These are phyloP conservation scores for Eurotiales sp. DNA, from an alignment of 2,329 filamentous ascomycete genomes.

Conservation along the genomic window DNA sequence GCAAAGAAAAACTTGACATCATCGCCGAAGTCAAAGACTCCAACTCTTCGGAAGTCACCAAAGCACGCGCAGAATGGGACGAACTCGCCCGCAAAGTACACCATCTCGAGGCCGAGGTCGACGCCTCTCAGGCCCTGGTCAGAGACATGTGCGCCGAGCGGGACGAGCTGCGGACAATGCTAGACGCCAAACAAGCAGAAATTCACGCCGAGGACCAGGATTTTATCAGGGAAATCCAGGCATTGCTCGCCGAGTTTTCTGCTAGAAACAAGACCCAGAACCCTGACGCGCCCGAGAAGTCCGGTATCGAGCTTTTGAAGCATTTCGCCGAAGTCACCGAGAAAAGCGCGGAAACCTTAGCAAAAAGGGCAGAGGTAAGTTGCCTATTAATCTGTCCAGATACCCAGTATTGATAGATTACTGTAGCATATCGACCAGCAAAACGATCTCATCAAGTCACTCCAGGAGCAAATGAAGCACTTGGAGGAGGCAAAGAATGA, in stretches of 20 bases:
- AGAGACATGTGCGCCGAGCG: conserved; percentile 37
- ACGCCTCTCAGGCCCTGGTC: conserved; percentile 36
- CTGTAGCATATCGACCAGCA: conserved; percentile 40
- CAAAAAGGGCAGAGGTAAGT: conserved; percentile 42
- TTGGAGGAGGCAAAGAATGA: conserved; percentile 36
- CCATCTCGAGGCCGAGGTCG: conserved; percentile 37
- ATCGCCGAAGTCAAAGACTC: conserved; percentile 34
- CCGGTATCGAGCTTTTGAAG: conserved; percentile 37
- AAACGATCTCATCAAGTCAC: conserved; percentile 40
- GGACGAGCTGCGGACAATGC: conserved; percentile 36
- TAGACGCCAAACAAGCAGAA: conserved; percentile 36
- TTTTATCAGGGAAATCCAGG: conserved; percentile 39
- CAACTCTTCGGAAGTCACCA: conserved; percentile 31
- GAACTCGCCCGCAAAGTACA: conserved; percentile 31
- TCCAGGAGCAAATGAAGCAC: conserved; percentile 39
- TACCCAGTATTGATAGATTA: neutral
- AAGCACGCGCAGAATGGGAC: conserved; percentile 33
- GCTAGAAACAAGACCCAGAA: conserved; percentile 30
- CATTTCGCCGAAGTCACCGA: conserved; percentile 53
- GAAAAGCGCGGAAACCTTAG: conserved; percentile 47
- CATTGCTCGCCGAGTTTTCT: conserved; percentile 37
- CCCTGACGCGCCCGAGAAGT: conserved; percentile 31
- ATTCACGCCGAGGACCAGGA: conserved; percentile 40
- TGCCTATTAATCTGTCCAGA: too few species aligned
- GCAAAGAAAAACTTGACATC: conserved; percentile 37